Conservation (phyloP, 768 basidiomycete species). For the Dictyophora rubrovolvata region DNA sequence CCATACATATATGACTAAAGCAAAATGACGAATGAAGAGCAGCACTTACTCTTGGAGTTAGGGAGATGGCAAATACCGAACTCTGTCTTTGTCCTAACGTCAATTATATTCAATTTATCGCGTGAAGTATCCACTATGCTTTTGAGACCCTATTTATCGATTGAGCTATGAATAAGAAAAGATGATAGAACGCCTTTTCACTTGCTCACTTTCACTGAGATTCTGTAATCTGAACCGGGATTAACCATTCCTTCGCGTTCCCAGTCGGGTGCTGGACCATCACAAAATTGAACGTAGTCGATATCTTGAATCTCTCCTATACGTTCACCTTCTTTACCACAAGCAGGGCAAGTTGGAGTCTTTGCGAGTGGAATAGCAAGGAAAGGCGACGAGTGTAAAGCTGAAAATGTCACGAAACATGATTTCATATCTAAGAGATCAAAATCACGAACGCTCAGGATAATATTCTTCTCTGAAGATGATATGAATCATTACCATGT, state of each 20-base stretch:
- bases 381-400: slow-evolving; percentile 76
- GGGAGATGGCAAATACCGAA: slow-evolving; percentile 81
- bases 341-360: slow-evolving; percentile 63
- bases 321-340: slow-evolving; percentile 41
- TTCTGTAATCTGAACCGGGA: slow-evolving; percentile 28
- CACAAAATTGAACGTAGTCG: slow-evolving; percentile 84
- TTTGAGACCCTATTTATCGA: slow-evolving; percentile 38
- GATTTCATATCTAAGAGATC: slow-evolving; percentile 42
- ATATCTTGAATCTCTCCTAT: slow-evolving; percentile 39
- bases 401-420: slow-evolving; percentile 62
- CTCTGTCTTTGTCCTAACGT: slow-evolving; percentile 69
- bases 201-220: slow-evolving; percentile 30
- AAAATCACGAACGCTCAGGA: no score
- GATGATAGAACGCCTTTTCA: no score
- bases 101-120: slow-evolving; percentile 44
- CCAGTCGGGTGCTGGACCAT: slow-evolving; percentile 61
- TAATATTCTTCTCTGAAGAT: no score
- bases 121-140: slow-evolving; percentile 21
- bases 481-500: slow-evolving; percentile 10
- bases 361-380: slow-evolving; percentile 58
- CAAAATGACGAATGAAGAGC: background rate
- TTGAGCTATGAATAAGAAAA: background rate
- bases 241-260: slow-evolving; percentile 38
- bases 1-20: background rate
- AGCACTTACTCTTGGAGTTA: slow-evolving; percentile 57